Base-by-base conservation (phyloP, 2,329 filamentous ascomycete species). In the Huntiella savannae region DNA sequence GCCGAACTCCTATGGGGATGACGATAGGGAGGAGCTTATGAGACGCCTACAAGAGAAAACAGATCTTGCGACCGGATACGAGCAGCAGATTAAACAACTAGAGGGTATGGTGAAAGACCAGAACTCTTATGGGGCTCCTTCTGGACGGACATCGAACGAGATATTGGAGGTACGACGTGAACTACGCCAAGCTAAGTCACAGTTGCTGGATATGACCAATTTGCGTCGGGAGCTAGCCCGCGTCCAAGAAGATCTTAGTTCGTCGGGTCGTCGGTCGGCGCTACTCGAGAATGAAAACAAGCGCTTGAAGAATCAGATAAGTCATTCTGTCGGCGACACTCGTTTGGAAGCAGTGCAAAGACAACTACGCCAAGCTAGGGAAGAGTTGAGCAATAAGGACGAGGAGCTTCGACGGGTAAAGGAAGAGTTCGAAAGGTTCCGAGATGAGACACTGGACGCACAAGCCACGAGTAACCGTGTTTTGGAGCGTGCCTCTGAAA, bases 11-110 rank as follows among this genome's bases (percentile, higher is more conserved):
- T 6, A 28, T 5, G 58, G 56, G 7, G 65, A 65, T 11, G 59
- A 63, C 32, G 64, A 68, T n/a, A 63, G 68, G 8, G 58, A 64
- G 2, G 63, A 66, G 36, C 54, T 75, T 40, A 59, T 70, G 19
- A 65, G 67, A 45, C 71, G 76, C 45, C 62, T 79, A 33, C 64
- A 65, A 10, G 67, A 69, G 47, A 73, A 78, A 55, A 77, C 72
- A 1, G 65, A 69, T 2, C 60, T 77, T 10, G 70, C 70, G 11
- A 59, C 67, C 1, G 68, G 77, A 52, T 78, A 79, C 57, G 68
- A 69, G 51, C 63, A 65, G 22, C 71, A 72, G 46, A 71, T 78
- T 6, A 68, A 73, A 50, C 71, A 77, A 51, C 62, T 79, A 46
- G 71, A 76, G 49, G 59, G 60, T 3, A 59, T 69, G 52, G 60